phyloP scores from a whole-genome alignment of 1,139 yeast genomes.

The Hansenula lynferdii region DNA sequence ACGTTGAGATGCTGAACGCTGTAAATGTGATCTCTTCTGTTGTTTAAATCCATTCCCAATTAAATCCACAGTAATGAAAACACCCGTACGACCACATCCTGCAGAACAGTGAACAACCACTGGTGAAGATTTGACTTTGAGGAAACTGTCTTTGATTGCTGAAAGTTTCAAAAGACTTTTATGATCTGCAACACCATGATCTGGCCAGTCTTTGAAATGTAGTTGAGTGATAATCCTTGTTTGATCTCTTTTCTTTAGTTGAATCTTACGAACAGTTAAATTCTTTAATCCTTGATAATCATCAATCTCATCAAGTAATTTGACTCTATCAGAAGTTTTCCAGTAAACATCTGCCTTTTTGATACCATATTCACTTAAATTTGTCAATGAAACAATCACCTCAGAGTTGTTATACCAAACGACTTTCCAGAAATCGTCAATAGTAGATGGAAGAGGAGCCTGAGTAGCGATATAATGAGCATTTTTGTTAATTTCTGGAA shows the following conservation, averaged over 20 bases:
- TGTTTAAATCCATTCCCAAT: slow-evolving; percentile 38
- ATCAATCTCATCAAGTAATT: slow-evolving; percentile 24
- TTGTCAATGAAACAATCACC: slow-evolving; percentile 66
- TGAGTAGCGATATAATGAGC: slow-evolving; percentile 74
- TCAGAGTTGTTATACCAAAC: slow-evolving; percentile 57
- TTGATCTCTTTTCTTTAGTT: slow-evolving; percentile 10
- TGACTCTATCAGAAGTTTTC: slow-evolving; percentile 29
- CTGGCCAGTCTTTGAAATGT: slow-evolving; percentile 78
- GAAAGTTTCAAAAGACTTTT: slow-evolving; percentile 49
- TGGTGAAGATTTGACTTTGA: slow-evolving; percentile 29
- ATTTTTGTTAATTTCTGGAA: slow-evolving; percentile 29
- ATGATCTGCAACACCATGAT: slow-evolving; percentile 63
- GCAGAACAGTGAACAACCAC: slow-evolving; percentile 82
- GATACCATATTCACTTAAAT: slow-evolving; percentile 45
- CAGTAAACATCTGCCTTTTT: slow-evolving; percentile 56
- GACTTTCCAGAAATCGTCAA: slow-evolving; percentile 80
- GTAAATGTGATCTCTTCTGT: background rate
- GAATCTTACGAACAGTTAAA: slow-evolving; percentile 28
- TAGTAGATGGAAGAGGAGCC: slow-evolving; percentile 75
- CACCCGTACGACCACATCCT: slow-evolving; percentile 92
- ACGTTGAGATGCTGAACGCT: background rate
- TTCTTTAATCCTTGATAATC: slow-evolving; percentile 26
- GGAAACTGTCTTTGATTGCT: slow-evolving; percentile 39
- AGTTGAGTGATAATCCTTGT: slow-evolving; percentile 47
- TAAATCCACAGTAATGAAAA: slow-evolving; percentile 72